phyloP scores from a whole-genome alignment of 148 eudicot genomes.

The Chenopodium album region DNA sequence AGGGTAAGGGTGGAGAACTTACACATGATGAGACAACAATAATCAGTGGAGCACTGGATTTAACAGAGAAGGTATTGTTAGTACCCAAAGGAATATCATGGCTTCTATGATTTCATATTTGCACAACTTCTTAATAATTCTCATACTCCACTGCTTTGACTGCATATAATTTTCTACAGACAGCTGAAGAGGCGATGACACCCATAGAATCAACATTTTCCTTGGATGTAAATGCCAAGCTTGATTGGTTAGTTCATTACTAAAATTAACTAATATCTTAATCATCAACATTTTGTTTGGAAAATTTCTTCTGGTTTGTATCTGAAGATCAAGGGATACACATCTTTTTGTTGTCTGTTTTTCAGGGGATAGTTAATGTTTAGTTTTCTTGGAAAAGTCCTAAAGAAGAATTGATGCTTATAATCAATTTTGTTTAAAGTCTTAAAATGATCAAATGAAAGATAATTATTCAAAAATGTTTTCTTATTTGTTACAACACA shows the following conservation, averaged over 20 bases:
- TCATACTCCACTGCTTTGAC: background rate
- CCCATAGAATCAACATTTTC: conserved; percentile 98
- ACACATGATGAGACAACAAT: conserved; percentile 50
- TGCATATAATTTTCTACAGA: conserved; percentile 38
- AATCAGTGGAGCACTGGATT: conserved; percentile 51
- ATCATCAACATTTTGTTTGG: background rate
- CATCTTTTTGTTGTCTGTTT: background rate
- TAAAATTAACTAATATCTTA: background rate
- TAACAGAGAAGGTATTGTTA: conserved; percentile 43
- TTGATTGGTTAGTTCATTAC: conserved; percentile 72
- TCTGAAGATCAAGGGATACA: background rate
- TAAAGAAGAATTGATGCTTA: background rate
- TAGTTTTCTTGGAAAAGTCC: background rate
- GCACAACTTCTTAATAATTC: background rate
- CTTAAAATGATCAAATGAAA: background rate
- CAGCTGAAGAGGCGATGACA: conserved; percentile 99
- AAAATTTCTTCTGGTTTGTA: background rate
- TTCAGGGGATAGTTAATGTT: background rate
- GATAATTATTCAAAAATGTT: background rate
- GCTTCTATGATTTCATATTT: background rate
- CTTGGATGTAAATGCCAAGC: conserved; percentile 79
- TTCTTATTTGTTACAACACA: conserved; percentile 18
- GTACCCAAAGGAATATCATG: background rate
- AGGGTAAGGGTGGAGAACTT: conserved; percentile 54
- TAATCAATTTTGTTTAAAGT: conserved; percentile 4